Conservation (phyloP, 495 filamentous ascomycete species). For the Hypoxylon rickii region DNA sequence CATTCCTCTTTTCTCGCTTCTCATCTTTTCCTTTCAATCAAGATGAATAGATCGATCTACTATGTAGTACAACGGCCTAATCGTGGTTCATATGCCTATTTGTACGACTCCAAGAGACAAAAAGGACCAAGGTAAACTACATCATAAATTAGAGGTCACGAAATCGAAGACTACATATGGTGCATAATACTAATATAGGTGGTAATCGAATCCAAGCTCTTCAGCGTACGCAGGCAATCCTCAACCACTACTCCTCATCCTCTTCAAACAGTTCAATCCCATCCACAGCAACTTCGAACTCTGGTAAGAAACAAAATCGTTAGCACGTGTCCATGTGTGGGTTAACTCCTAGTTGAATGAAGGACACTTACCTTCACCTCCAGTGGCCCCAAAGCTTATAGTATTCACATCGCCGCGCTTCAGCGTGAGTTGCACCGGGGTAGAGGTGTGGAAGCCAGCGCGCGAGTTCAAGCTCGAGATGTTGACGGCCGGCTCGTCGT, state of each 20-base stretch:
- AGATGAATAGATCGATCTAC: too few relatives aligned
- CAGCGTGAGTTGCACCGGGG: constrained; percentile 44
- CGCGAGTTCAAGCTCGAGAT: constrained; percentile 47
- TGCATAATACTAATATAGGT: too few relatives aligned
- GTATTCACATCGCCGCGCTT: constrained; percentile 43
- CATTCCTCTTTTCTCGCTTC: too few relatives aligned
- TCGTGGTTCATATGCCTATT: too few relatives aligned
- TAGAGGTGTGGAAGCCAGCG: constrained; percentile 45
- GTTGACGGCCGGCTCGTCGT: constrained; percentile 43
- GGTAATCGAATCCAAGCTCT: too few relatives aligned
- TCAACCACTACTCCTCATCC: constrained; percentile 31
- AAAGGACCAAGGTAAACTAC: too few relatives aligned
- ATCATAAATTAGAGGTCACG: too few relatives aligned
- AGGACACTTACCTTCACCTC: constrained; percentile 34
- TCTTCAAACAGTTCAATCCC: constrained; percentile 43
- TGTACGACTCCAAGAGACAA: too few relatives aligned
- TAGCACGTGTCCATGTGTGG: background rate
- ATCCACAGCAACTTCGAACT: constrained; percentile 38
- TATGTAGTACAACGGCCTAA: too few relatives aligned
- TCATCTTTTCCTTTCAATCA: too few relatives aligned
- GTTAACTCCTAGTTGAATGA: background rate
- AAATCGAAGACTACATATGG: too few relatives aligned
- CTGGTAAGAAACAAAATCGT: constrained; percentile 18
- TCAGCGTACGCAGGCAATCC: too few relatives aligned
- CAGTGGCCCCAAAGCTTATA: constrained; percentile 44